Evolutionary conservation across 768 basidiomycete species (phyloP).

Genomic region (Boletus rubescentipes): DNA sequence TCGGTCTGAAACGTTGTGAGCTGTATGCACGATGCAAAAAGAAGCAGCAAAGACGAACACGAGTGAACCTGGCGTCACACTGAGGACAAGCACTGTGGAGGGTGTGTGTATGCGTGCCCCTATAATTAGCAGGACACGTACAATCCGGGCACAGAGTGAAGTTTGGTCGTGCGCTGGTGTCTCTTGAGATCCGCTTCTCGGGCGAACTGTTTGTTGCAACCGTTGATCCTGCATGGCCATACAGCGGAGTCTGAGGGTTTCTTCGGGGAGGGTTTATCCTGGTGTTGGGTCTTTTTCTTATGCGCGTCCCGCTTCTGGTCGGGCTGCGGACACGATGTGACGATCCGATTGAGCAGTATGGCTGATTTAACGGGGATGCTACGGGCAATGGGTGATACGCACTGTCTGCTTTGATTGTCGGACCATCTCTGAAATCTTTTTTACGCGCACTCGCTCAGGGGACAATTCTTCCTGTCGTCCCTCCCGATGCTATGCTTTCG

Average conservation of each 20-base stretch:
- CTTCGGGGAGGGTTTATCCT: conserved; percentile 52
- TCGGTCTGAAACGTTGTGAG: conserved; percentile 55
- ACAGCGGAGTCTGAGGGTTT: conserved; percentile 49
- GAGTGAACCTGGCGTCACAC: conserved; percentile 77
- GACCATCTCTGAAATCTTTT: conserved; percentile 21
- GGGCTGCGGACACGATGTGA: conserved; percentile 22
- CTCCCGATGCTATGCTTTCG: conserved; percentile 11
- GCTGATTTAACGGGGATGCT: conserved; percentile 21
- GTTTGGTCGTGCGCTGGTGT: conserved; percentile 78
- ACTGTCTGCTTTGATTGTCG: conserved; percentile 37
- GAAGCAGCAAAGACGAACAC: conserved; percentile 47
- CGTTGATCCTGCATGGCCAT: conserved; percentile 82
- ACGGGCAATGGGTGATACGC: conserved; percentile 22
- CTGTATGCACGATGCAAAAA: conserved; percentile 9
- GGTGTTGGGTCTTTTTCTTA: conserved; percentile 37
- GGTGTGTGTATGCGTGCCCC: conserved; percentile 17
- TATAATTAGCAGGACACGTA: conserved; percentile 35
- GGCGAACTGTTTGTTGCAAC: conserved; percentile 80
- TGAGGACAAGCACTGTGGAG: conserved; percentile 65
- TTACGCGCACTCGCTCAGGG: conserved; percentile 14
- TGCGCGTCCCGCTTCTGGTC: conserved; percentile 44
- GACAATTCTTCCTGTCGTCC: conserved; percentile 3
- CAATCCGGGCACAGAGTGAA: conserved; percentile 75
- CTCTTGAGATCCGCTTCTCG: conserved; percentile 80
- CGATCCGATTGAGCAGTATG: conserved; percentile 12